Evolutionary conservation across 1,139 yeast species (phyloP), one percentile per base, ranked within the genome.

Genomic region (Protomyces pachydermus): DNA sequence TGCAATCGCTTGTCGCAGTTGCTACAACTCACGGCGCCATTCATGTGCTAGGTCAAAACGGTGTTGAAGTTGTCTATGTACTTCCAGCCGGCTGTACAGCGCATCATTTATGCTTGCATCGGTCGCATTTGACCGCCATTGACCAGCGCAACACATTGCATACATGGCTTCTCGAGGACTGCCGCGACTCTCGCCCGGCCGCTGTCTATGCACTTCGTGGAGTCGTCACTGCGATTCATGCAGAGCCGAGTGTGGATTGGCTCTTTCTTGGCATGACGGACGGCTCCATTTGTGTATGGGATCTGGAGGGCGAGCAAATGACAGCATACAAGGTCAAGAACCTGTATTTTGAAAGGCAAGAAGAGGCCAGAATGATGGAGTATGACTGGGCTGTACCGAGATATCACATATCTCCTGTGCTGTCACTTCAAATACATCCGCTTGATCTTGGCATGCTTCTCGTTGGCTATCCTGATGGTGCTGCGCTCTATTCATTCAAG

Each of bases 171-270:
- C 73, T 91, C 42, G 84, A 84, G 67, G 77, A 86, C 6, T 42
- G 48, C 23, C 84, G 86, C 71, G 70, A 71, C 25, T 64, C 71
- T 16, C 50, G 48, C 2, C 67, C 65, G 56, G 45, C 64, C 56
- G 48, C 64, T 39, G 76, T 1, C 72, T 73, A 39, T 79, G 28
- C 68, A 63, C 23, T 57, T 10, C 86, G 90, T 0, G 86, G 90
- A 0, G 78, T 82, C 5, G 81, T 91, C n/a, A 79, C 87, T 0
- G 80, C 88, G 0, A 78, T 86, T 6, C 91, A 84, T 66, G 75
- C 87, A 1, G 98, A 95, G 71, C 96, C 97, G 0, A 82, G 95
- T 0, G 75, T 93, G 69, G 98, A 91, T 74, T 95, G 95, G 90
- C 76, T 91, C 37, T 80, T 87, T 60, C 72, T 91, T 42, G 98